Evolutionary conservation across 805 yeast genomes (phyloP), one percentile per base, ranked within the genome.

Genomic region (Brettanomyces custersianus): DNA sequence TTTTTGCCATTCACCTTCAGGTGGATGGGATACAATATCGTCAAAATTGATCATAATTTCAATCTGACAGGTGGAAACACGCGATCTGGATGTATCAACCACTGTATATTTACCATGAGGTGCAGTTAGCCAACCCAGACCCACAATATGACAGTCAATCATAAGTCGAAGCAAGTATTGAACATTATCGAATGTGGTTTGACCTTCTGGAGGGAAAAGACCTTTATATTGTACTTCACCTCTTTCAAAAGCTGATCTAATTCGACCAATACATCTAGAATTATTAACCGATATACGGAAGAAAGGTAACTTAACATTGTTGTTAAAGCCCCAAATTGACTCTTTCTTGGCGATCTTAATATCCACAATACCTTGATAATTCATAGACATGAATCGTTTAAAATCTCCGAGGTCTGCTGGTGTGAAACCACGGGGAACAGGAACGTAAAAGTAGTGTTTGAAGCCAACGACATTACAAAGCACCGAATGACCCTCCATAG

Each of bases 41-140:
- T 61, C 60, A 51, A 76, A 87, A 50, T 80, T 68, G 11, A 92
- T 72, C 4, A 65, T 56, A 25, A 88, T 77, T 62, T 92, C 98
- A 20, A 88, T 57, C 58, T 92, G 99, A 54, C 95, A 84, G 0
- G 80, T 74, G 0, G 96, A 84, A 7, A 78, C 69, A 42, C 60
- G 65, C n/a, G n/a, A n/a, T 6, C 45, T 26, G 2, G 31, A 4
- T 10, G 57, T 47, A 1, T 54, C 44, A 3, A 75, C 66, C 43
- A 77, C 33, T 1, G 52, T 48, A 56, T 88, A 94, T 45, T 72
- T 80, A 0, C 77, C 76, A 38, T 67, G 72, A 0, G 97, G 96
- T 19, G 90, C 67, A 0, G 95, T 82, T 20, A 94, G 68, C 99
- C 99, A 92, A 19, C 94, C 82, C 98, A 92, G 92, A 27, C 99